Evolutionary conservation across 2,329 filamentous ascomycete species (phyloP), one percentile per base, ranked within the genome.

Genomic region (Verticillium longisporum): DNA sequence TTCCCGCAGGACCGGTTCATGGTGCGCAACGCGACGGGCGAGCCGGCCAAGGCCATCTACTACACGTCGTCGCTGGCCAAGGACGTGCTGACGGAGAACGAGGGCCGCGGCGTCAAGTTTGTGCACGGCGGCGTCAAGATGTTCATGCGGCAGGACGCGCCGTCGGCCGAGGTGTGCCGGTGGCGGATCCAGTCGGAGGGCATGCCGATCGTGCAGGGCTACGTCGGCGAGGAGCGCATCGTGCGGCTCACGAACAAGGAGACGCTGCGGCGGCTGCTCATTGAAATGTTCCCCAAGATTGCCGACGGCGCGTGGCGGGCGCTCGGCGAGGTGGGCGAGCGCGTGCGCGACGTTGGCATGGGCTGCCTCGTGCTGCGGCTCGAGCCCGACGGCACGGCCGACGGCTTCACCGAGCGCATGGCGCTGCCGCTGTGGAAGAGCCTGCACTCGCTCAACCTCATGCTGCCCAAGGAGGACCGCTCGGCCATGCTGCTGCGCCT

Each of bases 151-250:
- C 94, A 98, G 74, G 92, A 97, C 70, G 89, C 91, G 0, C 93
- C 96, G 62, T 90, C 88, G 5, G 88, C 89, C 38, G 89, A 93
- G 60, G 89, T 95, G 37, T 97, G 93, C 78, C 85, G 89, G 62
- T 99, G 95, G 95, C 87, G 95, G 56, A 95, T 99, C 68, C 95
- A 99, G 80, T 90, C 89, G 13, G 95, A 99, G 75, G 95, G 95
- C 31, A 87, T 99, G 78, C 87, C 90, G 10, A 92, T 99, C 66
- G 81, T 97, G 38, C 90, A 97, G 71, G 90, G 91, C 32, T 98
- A 96, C 83, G 88, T 98, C 1, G 91, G 91, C 21, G 84, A 89
- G 66, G 80, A 86, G 60, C 85, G 95, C 18, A 84, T 94, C 10
- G 84, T 99, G 45, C 83, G 84, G 59, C 80, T 97, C 60, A 85